A percentile compares a stretch with the other conserved stretches of the same genome.
These are phyloP conservation scores for Hymenoscyphus albidus DNA, from an alignment of 2,329 filamentous ascomycete genomes.

Conservation along the genomic window DNA sequence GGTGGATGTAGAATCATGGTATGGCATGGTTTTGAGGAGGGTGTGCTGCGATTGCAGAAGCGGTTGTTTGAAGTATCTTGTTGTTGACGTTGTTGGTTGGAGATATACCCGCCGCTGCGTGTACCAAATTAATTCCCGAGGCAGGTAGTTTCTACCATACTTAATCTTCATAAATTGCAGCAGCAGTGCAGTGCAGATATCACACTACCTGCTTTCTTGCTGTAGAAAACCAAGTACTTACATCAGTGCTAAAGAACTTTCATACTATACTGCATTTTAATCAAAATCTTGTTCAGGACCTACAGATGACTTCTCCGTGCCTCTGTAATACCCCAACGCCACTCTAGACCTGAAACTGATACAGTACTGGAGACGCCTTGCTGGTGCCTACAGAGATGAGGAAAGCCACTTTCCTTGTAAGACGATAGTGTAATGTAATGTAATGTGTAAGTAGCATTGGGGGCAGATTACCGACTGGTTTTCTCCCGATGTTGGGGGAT, in stretches of 20 bases:
- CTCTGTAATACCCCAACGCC: constrained; percentile 1
- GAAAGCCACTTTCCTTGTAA: not conserved
- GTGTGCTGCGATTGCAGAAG: not conserved
- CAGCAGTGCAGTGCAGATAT: not conserved
- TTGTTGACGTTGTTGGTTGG: not conserved
- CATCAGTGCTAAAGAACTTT: not conserved
- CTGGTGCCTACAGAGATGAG: not conserved
- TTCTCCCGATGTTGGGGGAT: not conserved
- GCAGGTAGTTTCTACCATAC: not conserved
- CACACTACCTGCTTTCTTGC: not conserved
- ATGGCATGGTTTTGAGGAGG: not conserved
- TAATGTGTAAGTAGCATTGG: not conserved
- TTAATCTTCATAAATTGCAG: not conserved
- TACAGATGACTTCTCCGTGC: not conserved
- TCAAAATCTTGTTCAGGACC: not conserved
- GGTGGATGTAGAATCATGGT: not conserved
- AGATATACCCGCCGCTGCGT: not conserved
- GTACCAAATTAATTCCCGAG: not conserved
- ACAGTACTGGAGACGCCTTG: not conserved
- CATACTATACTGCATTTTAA: not conserved
- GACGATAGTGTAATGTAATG: not conserved
- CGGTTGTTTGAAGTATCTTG: not conserved
- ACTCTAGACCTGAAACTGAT: not conserved
- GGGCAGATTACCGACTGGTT: not conserved
- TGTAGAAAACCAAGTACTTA: not conserved